phyloP scores from a whole-genome alignment of 2,329 filamentous ascomycete species.

The Mycosphaerelloides madeirae region DNA sequence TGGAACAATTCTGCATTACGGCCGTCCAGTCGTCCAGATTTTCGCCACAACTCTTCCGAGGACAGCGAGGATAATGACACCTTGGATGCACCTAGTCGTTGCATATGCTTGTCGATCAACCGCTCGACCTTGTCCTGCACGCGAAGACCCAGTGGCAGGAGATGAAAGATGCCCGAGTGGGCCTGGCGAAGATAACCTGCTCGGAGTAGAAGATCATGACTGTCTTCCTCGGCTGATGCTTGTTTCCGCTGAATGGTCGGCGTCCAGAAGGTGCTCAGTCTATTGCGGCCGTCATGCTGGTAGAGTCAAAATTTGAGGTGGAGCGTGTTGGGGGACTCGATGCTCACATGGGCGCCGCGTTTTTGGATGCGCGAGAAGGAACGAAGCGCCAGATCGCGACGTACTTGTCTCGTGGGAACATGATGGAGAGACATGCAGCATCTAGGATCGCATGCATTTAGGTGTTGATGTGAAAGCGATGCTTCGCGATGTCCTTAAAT shows the following conservation, averaged over 20 bases:
- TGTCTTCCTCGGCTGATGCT: constrained; percentile 48
- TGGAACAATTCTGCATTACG: constrained; percentile 62
- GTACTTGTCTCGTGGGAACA: constrained; percentile 4
- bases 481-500: too few relatives aligned
- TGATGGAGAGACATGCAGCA: constrained; percentile 3
- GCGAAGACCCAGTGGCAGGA: constrained; percentile 78
- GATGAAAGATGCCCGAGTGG: constrained; percentile 85
- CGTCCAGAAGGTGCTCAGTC: constrained; percentile 73
- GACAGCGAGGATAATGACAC: constrained; percentile 80
- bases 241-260: constrained; percentile 49
- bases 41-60: constrained; percentile 75
- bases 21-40: constrained; percentile 69
- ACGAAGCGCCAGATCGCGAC: not conserved
- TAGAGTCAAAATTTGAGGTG: not conserved
- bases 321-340: too few relatives aligned
- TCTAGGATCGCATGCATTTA: too few relatives aligned
- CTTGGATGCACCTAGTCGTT: constrained; percentile 67
- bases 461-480: too few relatives aligned
- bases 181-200: constrained; percentile 56
- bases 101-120: constrained; percentile 88
- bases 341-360: constrained; percentile 14
- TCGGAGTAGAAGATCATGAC: constrained; percentile 42
- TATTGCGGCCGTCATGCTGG: constrained; percentile 48
- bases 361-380: not conserved
- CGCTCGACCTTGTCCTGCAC: constrained; percentile 84